phyloP scores from a whole-genome alignment of 2,329 filamentous ascomycete genomes.

The Alternaria hordeiaustralica region DNA sequence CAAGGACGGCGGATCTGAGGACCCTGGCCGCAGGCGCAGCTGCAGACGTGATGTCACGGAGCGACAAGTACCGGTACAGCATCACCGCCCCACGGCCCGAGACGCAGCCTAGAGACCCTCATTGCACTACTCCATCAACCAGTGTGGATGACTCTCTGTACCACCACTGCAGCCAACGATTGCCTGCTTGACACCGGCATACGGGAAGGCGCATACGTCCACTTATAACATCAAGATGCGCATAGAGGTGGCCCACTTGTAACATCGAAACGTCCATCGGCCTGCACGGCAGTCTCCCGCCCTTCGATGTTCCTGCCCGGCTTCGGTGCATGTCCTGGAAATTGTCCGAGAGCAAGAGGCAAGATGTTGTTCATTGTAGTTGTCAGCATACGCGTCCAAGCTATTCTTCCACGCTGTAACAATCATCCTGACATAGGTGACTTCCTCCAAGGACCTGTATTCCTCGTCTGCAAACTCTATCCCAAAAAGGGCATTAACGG shows the following conservation, averaged over 20 bases:
- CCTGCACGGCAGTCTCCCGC: not conserved
- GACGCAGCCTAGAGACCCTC: slow-evolving; percentile 20
- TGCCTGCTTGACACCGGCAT: slow-evolving; percentile 17
- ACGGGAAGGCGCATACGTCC: slow-evolving; percentile 35
- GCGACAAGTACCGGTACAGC: slow-evolving; percentile 14
- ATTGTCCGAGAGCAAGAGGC: not conserved
- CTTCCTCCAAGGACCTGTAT: not conserved
- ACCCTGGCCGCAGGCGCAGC: slow-evolving; percentile 2
- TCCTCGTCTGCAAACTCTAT: slow-evolving; percentile 30
- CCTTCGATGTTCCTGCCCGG: slow-evolving; percentile 21
- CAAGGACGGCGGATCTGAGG: slow-evolving; percentile 4
- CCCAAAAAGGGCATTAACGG: slow-evolving; percentile 6
- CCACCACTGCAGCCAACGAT: slow-evolving; percentile 33
- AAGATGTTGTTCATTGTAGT: not conserved
- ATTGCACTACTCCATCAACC: slow-evolving; percentile 21
- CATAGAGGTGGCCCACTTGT: slow-evolving; percentile 10
- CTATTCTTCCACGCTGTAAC: not conserved
- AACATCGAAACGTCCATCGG: slow-evolving; percentile 19
- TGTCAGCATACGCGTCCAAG: not conserved
- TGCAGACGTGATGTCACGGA: slow-evolving; percentile 24
- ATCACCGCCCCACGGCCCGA: slow-evolving; percentile 21
- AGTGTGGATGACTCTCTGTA: slow-evolving; percentile 33
- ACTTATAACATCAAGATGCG: slow-evolving; percentile 3
- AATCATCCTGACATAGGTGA: slow-evolving; percentile 5
- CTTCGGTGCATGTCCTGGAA: slow-evolving; percentile 30